Conservation (phyloP, 192 early-diverging fungal genomes). For the Podila epigama region DNA sequence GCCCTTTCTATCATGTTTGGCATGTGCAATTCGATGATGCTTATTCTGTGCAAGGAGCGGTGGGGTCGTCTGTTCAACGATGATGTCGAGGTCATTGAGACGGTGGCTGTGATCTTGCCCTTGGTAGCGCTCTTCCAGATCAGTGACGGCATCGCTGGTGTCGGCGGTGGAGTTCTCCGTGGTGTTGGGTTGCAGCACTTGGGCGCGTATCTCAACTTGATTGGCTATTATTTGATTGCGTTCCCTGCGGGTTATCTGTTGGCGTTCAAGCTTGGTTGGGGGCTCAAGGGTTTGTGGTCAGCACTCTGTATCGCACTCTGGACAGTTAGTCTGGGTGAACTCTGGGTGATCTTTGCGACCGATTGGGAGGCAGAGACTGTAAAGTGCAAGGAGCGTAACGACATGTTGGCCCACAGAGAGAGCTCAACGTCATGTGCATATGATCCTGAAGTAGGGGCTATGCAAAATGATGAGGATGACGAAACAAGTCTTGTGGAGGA, state of each 20-base stretch:
- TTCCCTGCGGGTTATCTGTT: conserved; percentile 69
- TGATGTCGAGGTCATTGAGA: conserved; percentile 69
- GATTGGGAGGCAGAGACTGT: conserved; percentile 45
- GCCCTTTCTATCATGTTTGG: conserved; percentile 61
- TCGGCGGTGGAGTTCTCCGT: conserved; percentile 74
- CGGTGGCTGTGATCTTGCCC: conserved; percentile 81
- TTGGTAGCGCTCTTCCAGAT: conserved; percentile 82
- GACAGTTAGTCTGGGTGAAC: conserved; percentile 41
- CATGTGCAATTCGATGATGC: conserved; percentile 54
- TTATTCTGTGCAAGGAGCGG: conserved; percentile 56
- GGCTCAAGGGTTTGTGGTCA: conserved; percentile 70
- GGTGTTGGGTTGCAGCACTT: conserved; percentile 81
- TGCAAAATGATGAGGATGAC: conserved; percentile 1
- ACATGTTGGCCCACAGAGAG: conserved; percentile 15
- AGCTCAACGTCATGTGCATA: neutral
- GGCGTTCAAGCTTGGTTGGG: conserved; percentile 61
- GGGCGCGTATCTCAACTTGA: conserved; percentile 64
- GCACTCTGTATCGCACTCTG: conserved; percentile 62
- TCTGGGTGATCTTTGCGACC: conserved; percentile 45
- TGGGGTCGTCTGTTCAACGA: conserved; percentile 76
- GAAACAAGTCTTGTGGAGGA: conserved; percentile 6
- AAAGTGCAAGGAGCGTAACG: conserved; percentile 37
- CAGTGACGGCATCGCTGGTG: conserved; percentile 67
- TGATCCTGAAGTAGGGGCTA: neutral
- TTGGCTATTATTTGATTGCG: conserved; percentile 73